Evolutionary conservation across 768 basidiomycete genomes (phyloP), one percentile per base, ranked within the genome.

Genomic region (Mycena belliarum): DNA sequence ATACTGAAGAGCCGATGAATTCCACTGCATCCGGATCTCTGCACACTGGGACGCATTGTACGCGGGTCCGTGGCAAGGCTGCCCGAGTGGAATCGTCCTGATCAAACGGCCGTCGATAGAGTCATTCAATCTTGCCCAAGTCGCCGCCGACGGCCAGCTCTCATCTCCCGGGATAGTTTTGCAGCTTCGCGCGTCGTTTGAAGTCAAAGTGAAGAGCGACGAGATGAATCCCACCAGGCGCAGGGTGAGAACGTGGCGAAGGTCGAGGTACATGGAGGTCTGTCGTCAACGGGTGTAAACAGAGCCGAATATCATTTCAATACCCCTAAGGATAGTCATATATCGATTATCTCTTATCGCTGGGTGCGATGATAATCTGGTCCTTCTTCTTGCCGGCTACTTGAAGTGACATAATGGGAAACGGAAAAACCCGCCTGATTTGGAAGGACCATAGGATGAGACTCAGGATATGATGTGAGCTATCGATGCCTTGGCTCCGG

Each of bases 71-170:
- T 59, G 58, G 46, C 58, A 59, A 6, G 52, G 8, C 14, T 44
- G 40, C 20, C 37, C 58, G 16, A 59, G 47, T 8, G 58, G 58
- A 18, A 54, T 26, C 5, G 58, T 59, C 41, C 15, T 42, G 18
- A 59, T 48, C 14, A 59, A 24, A 26, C 58, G 50, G 20, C 58
- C 58, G 38, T n/a, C 45, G 11, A 59, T 10, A n/a, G 46, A 32
- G 2, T 40, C 33, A 16, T 59, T 54, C 16, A 59, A 54, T 29
- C 8, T 48, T n/a, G 24, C 29, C 53, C 53, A 55, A 2, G 37
- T 33, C 6, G 18, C 21, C 10, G 46, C 35, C 5, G 53, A 46
- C 4, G 53, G 53, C 53, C 53, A 54, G 28, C 44, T 28, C 15
- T 35, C 20, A 25, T 54, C 44, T 9, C 10, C 33, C n/a, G 53